Conservation (phyloP, 2,329 filamentous ascomycete species). For the Monosporascus sp. region DNA sequence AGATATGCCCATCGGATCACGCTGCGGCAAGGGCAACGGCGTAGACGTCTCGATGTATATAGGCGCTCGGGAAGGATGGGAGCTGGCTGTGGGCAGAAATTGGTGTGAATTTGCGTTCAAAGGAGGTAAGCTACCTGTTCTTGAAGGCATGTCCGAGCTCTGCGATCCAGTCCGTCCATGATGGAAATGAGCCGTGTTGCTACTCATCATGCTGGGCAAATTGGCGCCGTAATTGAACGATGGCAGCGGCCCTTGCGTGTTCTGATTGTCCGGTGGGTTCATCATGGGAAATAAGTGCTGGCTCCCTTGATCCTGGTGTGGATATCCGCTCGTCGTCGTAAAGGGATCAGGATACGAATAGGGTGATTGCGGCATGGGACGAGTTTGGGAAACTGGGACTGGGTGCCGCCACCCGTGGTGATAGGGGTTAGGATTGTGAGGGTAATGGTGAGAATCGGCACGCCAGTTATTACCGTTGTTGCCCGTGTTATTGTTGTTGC, state of each 20-base stretch:
- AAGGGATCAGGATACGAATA: constrained; percentile 1
- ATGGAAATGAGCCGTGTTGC: background rate
- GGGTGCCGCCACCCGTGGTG: constrained; percentile 4
- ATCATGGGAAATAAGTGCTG: background rate
- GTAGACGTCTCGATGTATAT: background rate
- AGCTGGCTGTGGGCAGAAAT: background rate
- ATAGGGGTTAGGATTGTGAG: background rate
- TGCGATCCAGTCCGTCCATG: background rate
- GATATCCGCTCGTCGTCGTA: background rate
- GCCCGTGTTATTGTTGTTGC: constrained; percentile 1
- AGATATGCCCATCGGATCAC: background rate
- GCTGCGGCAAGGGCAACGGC: background rate
- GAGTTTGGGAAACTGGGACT: background rate
- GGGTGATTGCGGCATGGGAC: background rate
- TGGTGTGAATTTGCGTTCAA: background rate
- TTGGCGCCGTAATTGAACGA: background rate
- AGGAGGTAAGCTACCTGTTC: background rate
- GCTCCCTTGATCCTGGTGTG: background rate
- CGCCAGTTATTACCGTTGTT: constrained; percentile 2
- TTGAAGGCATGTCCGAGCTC: background rate
- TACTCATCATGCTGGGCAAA: background rate
- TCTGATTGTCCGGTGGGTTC: background rate
- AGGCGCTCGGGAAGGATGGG: background rate
- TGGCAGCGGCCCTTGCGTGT: background rate
- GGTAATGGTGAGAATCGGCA: background rate